Conservation (phyloP, 176 grass and related monocot species). For the Panicum miliaceum region DNA sequence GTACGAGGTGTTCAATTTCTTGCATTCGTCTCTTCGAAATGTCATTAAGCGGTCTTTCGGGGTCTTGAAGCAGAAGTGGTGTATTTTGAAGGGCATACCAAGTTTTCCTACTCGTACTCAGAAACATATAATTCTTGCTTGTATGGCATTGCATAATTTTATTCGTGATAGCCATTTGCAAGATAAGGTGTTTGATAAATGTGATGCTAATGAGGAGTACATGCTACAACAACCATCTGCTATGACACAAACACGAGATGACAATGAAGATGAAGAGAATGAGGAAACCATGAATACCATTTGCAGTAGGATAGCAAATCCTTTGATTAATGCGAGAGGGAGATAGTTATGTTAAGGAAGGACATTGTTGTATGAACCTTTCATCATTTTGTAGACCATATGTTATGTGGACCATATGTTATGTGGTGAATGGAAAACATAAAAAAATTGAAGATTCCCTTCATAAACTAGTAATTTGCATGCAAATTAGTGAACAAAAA, state of each 20-base stretch:
- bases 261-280: background rate
- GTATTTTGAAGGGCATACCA: background rate
- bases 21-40: too few species aligned
- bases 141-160: background rate
- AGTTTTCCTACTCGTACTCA: background rate
- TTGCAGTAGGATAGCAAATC: background rate
- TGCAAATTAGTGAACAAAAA: too few species aligned
- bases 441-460: too few species aligned
- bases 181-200: background rate
- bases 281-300: background rate
- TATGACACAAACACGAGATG: background rate
- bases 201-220: background rate
- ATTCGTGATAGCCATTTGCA: background rate
- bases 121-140: background rate
- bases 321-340: background rate
- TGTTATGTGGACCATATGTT: too few species aligned
- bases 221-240: background rate
- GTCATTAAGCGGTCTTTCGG: too few species aligned
- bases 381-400: too few species aligned
- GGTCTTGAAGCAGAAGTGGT: too few species aligned
- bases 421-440: too few species aligned
- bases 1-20: too few species aligned
- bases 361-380: too few species aligned
- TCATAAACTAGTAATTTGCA: too few species aligned
- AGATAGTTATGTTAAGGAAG: background rate